Evolutionary conservation across 2,329 filamentous ascomycete species (phyloP), one percentile per base, ranked within the genome.

Genomic region (Penicillium sp.): DNA sequence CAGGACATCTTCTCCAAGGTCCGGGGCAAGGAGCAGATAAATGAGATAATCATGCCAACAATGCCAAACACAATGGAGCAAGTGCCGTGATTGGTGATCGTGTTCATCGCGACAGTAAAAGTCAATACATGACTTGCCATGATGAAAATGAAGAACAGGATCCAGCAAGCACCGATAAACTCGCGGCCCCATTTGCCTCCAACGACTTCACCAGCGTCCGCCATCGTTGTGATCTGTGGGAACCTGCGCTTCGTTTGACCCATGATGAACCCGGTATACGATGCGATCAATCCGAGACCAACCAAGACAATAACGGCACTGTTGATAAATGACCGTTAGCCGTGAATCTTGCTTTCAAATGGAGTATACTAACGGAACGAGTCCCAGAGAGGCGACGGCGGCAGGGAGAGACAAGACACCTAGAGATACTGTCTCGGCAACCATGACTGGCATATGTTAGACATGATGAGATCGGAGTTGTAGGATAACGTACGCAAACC

Each of bases 101-200:
- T 77, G 50, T 79, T 79, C 61, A 85, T 75, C 48, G 81, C 81
- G 51, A 85, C 80, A 20, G 73, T 74, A 48, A 84, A 84, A 0
- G 80, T 84, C 44, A 85, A 66, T 35, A 83, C 70, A 62, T 87
- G 84, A n/a, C 80, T 82, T 22, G 75, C 79, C 62, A 82, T 79
- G 50, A 84, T 74, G 63, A 86, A 84, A 38, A 82, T 65, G 26
- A 85, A 67, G 60, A 84, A 77, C 12, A 85, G 61, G 7, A 74
- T 65, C 50, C 82, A 80, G 46, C 75, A 79, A 45, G 68, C 61
- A 15, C 79, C 79, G 30, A 84, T 66, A 20, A 85, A 47, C 56
- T 83, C 77, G 44, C 78, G 75, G 1, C 79, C 80, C 26, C 75
- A 65, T 12, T 62, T 66, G 6, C 83, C 83, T 41, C 71, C 69